A percentile compares a stretch with the other conserved stretches of the same genome.
Evolutionary conservation across 306 rosid species (phyloP).

Genomic region (Trifolium repens): DNA sequence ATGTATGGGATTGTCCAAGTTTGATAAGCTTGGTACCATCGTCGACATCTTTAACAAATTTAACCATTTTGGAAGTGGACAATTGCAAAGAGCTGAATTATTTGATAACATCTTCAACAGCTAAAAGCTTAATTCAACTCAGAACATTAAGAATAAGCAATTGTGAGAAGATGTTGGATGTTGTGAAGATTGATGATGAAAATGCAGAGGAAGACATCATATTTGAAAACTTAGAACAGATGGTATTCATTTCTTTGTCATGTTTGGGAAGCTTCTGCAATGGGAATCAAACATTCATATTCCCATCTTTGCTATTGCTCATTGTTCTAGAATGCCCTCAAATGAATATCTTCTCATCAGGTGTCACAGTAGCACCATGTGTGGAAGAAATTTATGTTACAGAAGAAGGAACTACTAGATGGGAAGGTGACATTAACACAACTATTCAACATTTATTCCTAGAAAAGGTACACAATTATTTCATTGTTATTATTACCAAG

Average conservation of each 20-base stretch:
- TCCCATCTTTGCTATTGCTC: not conserved
- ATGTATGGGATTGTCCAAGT: not conserved
- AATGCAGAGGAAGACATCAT: not conserved
- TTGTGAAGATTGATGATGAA: not conserved
- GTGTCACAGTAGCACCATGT: not conserved
- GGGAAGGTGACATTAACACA: not conserved
- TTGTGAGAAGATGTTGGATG: not conserved
- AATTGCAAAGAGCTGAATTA: too few relatives aligned
- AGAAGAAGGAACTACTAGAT: not conserved
- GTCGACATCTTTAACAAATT: too few relatives aligned
- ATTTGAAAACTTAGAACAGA: not conserved
- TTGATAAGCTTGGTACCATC: not conserved
- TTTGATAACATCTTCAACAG: not conserved
- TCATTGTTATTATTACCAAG: too few relatives aligned
- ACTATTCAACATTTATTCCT: not conserved
- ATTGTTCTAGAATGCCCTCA: not conserved
- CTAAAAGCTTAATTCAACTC: not conserved
- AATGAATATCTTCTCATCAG: not conserved
- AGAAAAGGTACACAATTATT: not conserved
- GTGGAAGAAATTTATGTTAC: not conserved
- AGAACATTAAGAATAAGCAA: too few relatives aligned
- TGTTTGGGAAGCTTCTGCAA: not conserved
- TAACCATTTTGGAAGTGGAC: too few relatives aligned
- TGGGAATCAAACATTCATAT: not conserved
- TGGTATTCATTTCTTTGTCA: not conserved